Evolutionary conservation across 2,329 filamentous ascomycete genomes (phyloP).

Genomic region (Fusarium mangiferae): DNA sequence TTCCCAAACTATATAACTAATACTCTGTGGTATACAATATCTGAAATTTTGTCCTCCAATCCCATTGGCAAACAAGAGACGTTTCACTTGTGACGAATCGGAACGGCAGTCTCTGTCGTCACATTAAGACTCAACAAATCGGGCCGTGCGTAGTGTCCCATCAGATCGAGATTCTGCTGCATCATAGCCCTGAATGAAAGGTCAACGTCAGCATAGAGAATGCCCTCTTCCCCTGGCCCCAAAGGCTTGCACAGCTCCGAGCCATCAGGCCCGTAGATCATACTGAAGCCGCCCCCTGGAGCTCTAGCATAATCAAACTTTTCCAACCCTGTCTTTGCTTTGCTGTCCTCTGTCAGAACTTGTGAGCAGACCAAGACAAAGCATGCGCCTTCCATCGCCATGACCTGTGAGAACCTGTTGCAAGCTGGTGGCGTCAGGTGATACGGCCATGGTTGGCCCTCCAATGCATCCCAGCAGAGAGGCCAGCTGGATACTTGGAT

Average conservation of each 20-base stretch:
- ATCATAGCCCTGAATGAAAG: not conserved
- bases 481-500: not conserved
- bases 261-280: not conserved
- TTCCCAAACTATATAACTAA: not conserved
- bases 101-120: not conserved
- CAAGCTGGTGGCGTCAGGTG: not conserved
- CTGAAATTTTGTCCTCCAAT: no score
- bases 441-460: not conserved
- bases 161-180: not conserved
- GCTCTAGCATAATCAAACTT: not conserved
- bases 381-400: not conserved
- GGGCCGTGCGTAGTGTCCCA: not conserved
- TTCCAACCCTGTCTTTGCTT: not conserved
- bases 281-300: not conserved
- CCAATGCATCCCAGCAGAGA: not conserved
- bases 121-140: not conserved
- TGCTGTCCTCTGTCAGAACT: not conserved
- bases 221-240: not conserved
- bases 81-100: not conserved
- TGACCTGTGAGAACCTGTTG: not conserved
- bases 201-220: not conserved
- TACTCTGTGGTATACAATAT: not conserved
- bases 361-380: not conserved
- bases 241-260: not conserved
- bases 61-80: rapidly evolving